A percentile compares a stretch with the other conserved stretches of the same genome.
These are phyloP conservation scores for Sclerotinia spermophila DNA, from an alignment of 2,329 filamentous ascomycete genomes.

Conservation along the genomic window DNA sequence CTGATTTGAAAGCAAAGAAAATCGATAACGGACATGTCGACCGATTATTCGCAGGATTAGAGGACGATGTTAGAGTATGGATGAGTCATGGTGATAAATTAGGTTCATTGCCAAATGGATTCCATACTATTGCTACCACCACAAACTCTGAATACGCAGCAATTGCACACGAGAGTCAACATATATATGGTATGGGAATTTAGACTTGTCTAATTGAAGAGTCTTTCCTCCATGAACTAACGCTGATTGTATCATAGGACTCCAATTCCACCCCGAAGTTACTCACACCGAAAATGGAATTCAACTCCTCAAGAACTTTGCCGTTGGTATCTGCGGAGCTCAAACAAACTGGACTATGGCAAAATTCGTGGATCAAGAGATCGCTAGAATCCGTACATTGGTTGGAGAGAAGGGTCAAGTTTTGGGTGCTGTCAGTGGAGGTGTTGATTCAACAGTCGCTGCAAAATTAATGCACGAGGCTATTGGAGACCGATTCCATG, in stretches of 20 bases:
- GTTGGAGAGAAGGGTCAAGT: constrained; percentile 83
- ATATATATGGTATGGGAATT: constrained; percentile 58
- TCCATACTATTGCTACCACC: constrained; percentile 71
- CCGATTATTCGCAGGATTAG: constrained; percentile 72
- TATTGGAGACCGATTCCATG: constrained; percentile 77
- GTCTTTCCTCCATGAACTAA: not conserved
- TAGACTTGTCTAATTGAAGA: not conserved
- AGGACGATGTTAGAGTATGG: constrained; percentile 66
- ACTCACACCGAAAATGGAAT: constrained; percentile 62
- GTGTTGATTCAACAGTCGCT: constrained; percentile 20
- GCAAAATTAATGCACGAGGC: constrained; percentile 76
- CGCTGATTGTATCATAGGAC: constrained; percentile 6
- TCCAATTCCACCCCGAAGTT: constrained; percentile 54
- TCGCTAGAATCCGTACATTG: constrained; percentile 72
- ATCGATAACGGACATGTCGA: constrained; percentile 60
- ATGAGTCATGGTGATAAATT: constrained; percentile 94
- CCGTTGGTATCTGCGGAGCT: constrained; percentile 75
- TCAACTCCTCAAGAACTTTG: constrained; percentile 77
- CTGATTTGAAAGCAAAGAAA: constrained; percentile 54
- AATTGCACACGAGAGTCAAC: constrained; percentile 67
- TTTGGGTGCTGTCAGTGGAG: constrained; percentile 62
- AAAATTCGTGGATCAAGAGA: constrained; percentile 77
- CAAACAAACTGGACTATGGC: constrained; percentile 79
- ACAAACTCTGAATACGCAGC: constrained; percentile 74
- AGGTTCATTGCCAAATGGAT: constrained; percentile 65